phyloP scores from a whole-genome alignment of 2,329 filamentous ascomycete species.

The Stagonosporopsis vannaccii region DNA sequence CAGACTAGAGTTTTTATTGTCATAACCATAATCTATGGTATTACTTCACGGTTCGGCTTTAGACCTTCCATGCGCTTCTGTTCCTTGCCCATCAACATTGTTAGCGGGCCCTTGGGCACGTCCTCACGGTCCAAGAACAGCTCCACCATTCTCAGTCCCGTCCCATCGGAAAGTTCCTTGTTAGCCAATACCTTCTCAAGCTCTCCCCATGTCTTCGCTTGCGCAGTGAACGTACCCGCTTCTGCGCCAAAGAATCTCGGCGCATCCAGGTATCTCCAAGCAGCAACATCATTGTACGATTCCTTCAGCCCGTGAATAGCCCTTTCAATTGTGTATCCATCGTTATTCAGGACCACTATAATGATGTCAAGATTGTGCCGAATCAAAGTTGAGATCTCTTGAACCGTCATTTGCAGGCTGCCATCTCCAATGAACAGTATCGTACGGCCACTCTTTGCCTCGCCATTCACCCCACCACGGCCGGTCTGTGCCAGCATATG shows the following conservation, averaged over 20 bases:
- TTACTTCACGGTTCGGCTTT: background rate
- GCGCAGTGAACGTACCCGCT: constrained; percentile 18
- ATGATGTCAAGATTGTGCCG: constrained; percentile 41
- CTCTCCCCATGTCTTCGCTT: constrained; percentile 57
- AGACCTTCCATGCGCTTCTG: constrained; percentile 7
- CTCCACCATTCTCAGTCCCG: constrained; percentile 53
- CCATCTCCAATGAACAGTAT: constrained; percentile 49
- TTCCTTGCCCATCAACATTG: constrained; percentile 14
- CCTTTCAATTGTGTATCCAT: constrained; percentile 52
- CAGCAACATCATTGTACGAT: constrained; percentile 33
- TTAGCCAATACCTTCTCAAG: constrained; percentile 51
- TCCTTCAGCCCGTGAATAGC: constrained; percentile 45
- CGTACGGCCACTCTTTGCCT: constrained; percentile 30
- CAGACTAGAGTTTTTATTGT: too few relatives aligned
- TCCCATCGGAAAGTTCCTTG: constrained; percentile 47
- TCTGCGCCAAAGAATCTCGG: constrained; percentile 30
- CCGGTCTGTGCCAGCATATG: constrained; percentile 10
- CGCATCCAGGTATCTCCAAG: constrained; percentile 30
- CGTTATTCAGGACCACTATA: constrained; percentile 49
- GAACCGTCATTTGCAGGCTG: constrained; percentile 49
- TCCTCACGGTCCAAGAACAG: constrained; percentile 47
- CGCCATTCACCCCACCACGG: too few relatives aligned
- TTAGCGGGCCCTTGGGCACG: constrained; percentile 19
- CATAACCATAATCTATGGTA: constrained; percentile 8
- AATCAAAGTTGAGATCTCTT: constrained; percentile 50